phyloP scores from a whole-genome alignment of 106 monocot genomes.

The Vanilla planifolia region DNA sequence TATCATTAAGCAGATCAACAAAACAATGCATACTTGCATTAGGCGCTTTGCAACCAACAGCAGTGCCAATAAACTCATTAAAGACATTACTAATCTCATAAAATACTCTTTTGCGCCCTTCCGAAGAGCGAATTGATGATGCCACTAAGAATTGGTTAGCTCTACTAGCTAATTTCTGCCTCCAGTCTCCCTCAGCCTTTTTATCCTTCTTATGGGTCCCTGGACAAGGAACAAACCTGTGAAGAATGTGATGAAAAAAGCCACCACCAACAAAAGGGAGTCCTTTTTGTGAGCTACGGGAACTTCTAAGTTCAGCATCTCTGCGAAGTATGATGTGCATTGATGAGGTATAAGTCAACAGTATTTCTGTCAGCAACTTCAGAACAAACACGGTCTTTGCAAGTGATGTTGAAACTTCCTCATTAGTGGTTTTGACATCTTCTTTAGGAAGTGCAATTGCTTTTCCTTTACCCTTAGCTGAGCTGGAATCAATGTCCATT shows the following conservation, averaged over 20 bases:
- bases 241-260: slow-evolving; percentile 81
- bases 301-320: slow-evolving; percentile 69
- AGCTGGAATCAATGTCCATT: slow-evolving; percentile 80
- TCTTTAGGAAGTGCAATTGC: slow-evolving; percentile 57
- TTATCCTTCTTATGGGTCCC: slow-evolving; percentile 79
- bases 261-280: slow-evolving; percentile 33
- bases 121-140: slow-evolving; percentile 79
- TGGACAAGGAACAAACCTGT: slow-evolving; percentile 73
- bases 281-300: slow-evolving; percentile 27
- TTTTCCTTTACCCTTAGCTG: slow-evolving; percentile 77
- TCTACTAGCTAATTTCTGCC: slow-evolving; percentile 78
- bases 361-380: slow-evolving; percentile 93
- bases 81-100: slow-evolving; percentile 58
- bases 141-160: slow-evolving; percentile 95
- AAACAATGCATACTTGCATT: slow-evolving; percentile 57
- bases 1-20: slow-evolving; percentile 94
- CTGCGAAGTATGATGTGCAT: slow-evolving; percentile 78
- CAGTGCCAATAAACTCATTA: slow-evolving; percentile 55
- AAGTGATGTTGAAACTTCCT: slow-evolving; percentile 75
- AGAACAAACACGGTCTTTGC: slow-evolving; percentile 87
- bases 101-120: slow-evolving; percentile 83
- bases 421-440: slow-evolving; percentile 37
- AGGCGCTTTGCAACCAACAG: slow-evolving; percentile 45
- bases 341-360: slow-evolving; percentile 81
- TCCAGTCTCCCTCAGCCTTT: slow-evolving; percentile 89